A percentile compares a stretch with the other conserved stretches of the same genome.
Conservation (phyloP, 164 flowering plant species). For the Vitis amurensis region DNA sequence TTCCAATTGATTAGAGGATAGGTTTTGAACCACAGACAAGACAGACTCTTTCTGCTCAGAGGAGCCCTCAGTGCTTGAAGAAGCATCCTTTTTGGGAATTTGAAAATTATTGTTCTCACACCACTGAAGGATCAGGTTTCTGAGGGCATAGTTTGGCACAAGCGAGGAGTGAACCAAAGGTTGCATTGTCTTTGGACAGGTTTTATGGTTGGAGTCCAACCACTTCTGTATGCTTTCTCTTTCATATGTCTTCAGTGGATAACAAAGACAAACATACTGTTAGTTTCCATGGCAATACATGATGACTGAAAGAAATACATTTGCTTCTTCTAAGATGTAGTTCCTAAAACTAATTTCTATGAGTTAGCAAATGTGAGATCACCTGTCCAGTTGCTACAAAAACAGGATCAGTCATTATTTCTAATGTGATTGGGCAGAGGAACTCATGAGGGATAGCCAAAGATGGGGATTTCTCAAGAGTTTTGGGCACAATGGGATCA, state of each 20-base stretch:
- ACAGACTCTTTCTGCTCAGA: conserved; percentile 45
- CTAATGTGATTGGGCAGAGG: conserved; percentile 73
- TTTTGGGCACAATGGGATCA: conserved; percentile 36
- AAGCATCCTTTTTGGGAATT: conserved; percentile 41
- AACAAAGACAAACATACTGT: conserved; percentile 3
- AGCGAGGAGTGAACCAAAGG: conserved; percentile 54
- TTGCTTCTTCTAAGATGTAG: no score
- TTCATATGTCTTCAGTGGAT: conserved; percentile 59
- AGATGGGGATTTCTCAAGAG: conserved; percentile 37
- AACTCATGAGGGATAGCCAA: conserved; percentile 64
- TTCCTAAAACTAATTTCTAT: no score
- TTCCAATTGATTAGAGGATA: conserved; percentile 51
- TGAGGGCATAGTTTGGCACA: conserved; percentile 80
- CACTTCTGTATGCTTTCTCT: conserved; percentile 78
- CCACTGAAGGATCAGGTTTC: conserved; percentile 74
- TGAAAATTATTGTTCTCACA: conserved; percentile 66
- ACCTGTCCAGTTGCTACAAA: conserved; percentile 82
- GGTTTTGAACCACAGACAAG: conserved; percentile 40
- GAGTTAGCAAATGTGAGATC: conserved; percentile 3
- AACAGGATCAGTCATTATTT: conserved; percentile 85
- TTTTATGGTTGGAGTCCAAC: conserved; percentile 65
- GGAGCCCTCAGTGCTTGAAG: conserved; percentile 14
- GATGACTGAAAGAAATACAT: background rate
- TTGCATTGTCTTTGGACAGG: conserved; percentile 84
- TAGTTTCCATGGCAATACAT: background rate